phyloP scores from a whole-genome alignment of 495 filamentous ascomycete genomes.

The Aspergillus indologenus region DNA sequence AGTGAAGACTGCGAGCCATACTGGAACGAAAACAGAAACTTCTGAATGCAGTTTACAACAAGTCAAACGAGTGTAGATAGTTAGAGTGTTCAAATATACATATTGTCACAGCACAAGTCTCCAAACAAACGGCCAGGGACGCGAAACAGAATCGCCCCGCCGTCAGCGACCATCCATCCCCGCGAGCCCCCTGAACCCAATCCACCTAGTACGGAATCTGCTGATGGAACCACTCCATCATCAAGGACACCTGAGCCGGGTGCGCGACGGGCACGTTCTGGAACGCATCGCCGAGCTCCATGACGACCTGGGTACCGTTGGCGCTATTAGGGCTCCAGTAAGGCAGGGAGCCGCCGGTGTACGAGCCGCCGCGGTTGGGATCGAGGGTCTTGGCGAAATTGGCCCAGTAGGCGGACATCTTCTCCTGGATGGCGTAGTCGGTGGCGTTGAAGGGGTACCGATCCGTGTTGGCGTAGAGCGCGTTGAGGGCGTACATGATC shows the following conservation, averaged over 20 bases:
- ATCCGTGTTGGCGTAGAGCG: conserved; percentile 22
- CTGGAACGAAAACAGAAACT: no score
- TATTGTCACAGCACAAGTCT: no score
- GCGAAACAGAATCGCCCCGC: no score
- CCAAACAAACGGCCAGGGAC: no score
- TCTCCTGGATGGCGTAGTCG: conserved; percentile 23
- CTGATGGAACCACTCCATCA: conserved; percentile 7
- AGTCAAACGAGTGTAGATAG: no score
- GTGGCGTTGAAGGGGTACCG: conserved; percentile 22
- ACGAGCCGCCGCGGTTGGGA: conserved; percentile 26
- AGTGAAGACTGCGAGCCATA: no score
- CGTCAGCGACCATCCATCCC: no score
- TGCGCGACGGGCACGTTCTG: neutral
- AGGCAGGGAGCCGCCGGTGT: neutral
- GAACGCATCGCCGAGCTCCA: conserved; percentile 6
- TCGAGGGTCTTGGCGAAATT: conserved; percentile 31
- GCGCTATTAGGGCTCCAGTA: conserved; percentile 3
- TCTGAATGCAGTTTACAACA: no score
- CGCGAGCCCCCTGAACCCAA: no score
- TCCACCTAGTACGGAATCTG: conserved; percentile 7
- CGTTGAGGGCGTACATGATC: conserved; percentile 28
- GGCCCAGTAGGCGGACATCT: conserved; percentile 30
- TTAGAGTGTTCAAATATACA: no score
- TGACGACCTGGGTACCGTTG: neutral
- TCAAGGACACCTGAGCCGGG: neutral